Evolutionary conservation across 805 yeast species (phyloP), one percentile per base, ranked within the genome.

Genomic region (Sugiyamaella valdiviana): DNA sequence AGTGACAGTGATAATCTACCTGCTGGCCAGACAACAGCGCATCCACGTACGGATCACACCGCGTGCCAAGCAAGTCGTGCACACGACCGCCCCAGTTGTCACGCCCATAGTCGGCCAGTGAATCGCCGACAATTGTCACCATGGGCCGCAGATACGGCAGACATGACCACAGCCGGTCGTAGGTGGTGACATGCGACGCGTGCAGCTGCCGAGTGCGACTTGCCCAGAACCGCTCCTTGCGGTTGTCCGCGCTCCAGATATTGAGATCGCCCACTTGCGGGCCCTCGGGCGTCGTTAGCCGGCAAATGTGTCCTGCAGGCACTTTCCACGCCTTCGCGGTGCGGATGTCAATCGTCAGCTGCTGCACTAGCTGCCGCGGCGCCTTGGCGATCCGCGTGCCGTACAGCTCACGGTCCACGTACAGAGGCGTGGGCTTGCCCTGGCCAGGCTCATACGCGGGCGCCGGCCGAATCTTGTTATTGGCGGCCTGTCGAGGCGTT

Each of bases 211-310:
- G 70, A 0, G 84, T 80, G 59, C 86, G 69, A 3, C 84, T 74
- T 14, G 85, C 86, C 85, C 86, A 81, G 57, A 81, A 71, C 53
- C 81, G 66, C 58, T 81, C 85, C 57, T 83, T 67, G 21, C 81
- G 83, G 57, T 80, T 79, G 53, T 77, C 71, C 43, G 67, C 67
- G 56, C 75, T 76, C 85, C 85, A 81, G 45, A 78, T 74, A 63
- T 81, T 80, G 63, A 80, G 73, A 58, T 81, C 85, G 57, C 84
- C 80, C 16, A 81, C 86, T 61, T 81, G 86, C 1, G 87, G 83
- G 3, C 85, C 85, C 56, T 81, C 80, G 2, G 84, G 81, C 1
- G 84, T 77, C 2, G 79, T 75, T 48, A 81, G 68, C 36, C 85
- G 68, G 51, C 82, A 78, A 24, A 80, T 73, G 24, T 75, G 70